Base-by-base conservation (phyloP, 371 early-diverging fungal species). In the Saksenaea oblongispora region DNA sequence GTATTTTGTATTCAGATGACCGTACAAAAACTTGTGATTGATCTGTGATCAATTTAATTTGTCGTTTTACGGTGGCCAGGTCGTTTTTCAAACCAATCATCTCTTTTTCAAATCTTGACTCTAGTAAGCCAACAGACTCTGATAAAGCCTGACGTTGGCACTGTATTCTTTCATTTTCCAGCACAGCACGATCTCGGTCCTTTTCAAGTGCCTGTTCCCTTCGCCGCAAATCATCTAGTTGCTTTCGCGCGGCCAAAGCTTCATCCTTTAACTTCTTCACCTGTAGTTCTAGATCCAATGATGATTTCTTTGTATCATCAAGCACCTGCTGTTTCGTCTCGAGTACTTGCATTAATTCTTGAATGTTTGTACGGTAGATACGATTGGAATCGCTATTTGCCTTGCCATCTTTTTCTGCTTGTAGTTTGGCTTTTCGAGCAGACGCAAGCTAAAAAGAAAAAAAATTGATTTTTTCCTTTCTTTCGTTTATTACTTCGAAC, bases 261-360 rank as follows among this genome's bases (percentile, higher is more conserved):
- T 77, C 75, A 9, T 73, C 71, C 37, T 75, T 74, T n/a, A 80
- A 59, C 17, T 63, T 61, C 39, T 77, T 80, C 9, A 77, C 77
- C 64, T 61, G 61, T 18, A 18, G 26, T 34, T 73, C 69, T 27
- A 66, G 56, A 5, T 34, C 53, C 7, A 63, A 53, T 4, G 73
- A 76, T 1, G 66, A 34, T 54, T 67, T 62, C 34, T 75, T 76
- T 41, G 70, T 76, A n/a, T 61, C 44, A 34, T 76, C 71, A 35
- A 80, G 51, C n/a, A 71, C 44, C 35, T 73, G 69, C 59, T 80
- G 80, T 58, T 80, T 80, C 1, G 66, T 59, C 59, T 74, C 75
- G 13, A 80, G 54, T 5, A 71, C 54, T 60, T 77, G 75, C 75
- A 80, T 75, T 8, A 80, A 55, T 58, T 69, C 65, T 54, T 77